These are phyloP conservation scores for Eucalyptus dawsonii DNA, from an alignment of 345 rosid genomes.

Conservation along the genomic window DNA sequence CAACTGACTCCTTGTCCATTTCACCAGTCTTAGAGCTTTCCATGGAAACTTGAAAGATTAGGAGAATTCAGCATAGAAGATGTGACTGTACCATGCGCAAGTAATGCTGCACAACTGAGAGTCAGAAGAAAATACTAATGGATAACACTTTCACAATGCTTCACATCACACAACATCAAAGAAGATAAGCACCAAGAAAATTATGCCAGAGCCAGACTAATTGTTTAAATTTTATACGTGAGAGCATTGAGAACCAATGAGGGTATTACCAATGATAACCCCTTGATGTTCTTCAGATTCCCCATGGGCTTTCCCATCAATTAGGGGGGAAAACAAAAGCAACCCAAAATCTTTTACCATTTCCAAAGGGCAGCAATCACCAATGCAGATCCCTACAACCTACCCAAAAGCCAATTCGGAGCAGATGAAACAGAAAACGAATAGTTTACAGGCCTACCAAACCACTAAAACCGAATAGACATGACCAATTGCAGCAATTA, in stretches of 20 bases:
- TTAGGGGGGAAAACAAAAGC: neutral
- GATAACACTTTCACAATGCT: neutral
- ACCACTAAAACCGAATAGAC: neutral
- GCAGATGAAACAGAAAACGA: neutral
- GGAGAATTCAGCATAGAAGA: neutral
- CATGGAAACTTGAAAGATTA: neutral
- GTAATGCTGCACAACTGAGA: neutral
- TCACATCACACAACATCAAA: neutral
- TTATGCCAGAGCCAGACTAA: neutral
- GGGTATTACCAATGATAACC: neutral
- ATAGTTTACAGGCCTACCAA: neutral
- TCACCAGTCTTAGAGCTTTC: neutral
- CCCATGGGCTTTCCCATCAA: neutral
- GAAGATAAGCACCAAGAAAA: neutral
- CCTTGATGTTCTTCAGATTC: neutral
- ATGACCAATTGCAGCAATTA: neutral
- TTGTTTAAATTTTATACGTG: neutral
- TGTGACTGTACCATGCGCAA: neutral
- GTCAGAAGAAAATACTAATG: neutral
- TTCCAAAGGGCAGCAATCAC: neutral
- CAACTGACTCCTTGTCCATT: conserved; percentile 42
- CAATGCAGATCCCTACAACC: neutral
- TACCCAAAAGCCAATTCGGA: neutral
- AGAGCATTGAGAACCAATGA: neutral
- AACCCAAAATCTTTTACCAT: neutral